Evolutionary conservation across 495 filamentous ascomycete genomes (phyloP), one percentile per base, ranked within the genome.

Genomic region (Penicillium riverlandense): DNA sequence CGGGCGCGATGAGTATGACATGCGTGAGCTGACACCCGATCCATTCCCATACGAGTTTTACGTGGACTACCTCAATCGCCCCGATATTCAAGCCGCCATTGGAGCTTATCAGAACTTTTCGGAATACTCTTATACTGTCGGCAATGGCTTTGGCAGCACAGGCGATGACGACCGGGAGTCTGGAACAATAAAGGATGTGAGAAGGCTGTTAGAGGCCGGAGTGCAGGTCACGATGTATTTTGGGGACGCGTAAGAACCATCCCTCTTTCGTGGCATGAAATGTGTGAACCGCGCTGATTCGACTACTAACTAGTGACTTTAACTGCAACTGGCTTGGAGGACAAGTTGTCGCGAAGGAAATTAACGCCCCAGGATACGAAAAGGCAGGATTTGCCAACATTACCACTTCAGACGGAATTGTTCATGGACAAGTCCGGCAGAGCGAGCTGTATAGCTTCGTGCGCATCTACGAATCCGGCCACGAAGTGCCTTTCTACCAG

Each of bases 401-500:
- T 28, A 60, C 52, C 4, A 80, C 78, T 1, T 66, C 65, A n/a
- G 78, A 83, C 52, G 65, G 59, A 11, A 57, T 80, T 22, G 69
- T 75, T 8, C 77, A 82, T 43, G 85, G 85, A 5, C 77, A 79
- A 37, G 80, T 85, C 16, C 75, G 82, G 8, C 82, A 88, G 50
- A 74, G 75, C 43, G 83, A 77, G 14, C 78, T 82, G 56, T 81
- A 86, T 47, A 80, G 79, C 29, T 90, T 88, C 58, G 72, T 76
- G 27, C 74, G 84, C 2, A 70, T 88, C 8, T 88, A 82, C 55
- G 70, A 86, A 50, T 78, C 81, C 9, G 85, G 85, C 0, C 85
- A 90, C 53, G 74, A 79, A 40, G 77, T 86, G 8, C 83, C 85
- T 1, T 78, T 83, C 32, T 86, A 87, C 51, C 80, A 84, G 54